phyloP scores from a whole-genome alignment of 768 basidiomycete species.

The Amanita polypyramis region DNA sequence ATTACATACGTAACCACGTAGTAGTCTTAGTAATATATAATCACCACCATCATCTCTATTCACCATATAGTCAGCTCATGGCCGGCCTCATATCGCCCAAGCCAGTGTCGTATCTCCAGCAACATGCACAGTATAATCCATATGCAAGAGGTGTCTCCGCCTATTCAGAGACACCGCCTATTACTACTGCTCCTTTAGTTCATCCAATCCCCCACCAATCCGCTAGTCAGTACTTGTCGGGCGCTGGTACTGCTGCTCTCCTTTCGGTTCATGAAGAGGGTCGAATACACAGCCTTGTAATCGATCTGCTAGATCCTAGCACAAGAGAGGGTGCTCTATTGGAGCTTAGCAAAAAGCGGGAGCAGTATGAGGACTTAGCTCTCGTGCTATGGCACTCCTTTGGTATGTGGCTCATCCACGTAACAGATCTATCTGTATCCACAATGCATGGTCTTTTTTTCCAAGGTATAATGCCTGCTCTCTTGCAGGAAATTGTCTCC shows the following conservation, averaged over 20 bases:
- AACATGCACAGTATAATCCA: slow-evolving; percentile 42
- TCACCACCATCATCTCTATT: no score
- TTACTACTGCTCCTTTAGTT: slow-evolving; percentile 39
- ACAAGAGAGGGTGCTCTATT: slow-evolving; percentile 86
- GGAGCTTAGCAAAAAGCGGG: slow-evolving; percentile 96
- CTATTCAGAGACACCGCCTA: slow-evolving; percentile 58
- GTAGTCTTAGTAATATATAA: no score
- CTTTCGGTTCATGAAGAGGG: slow-evolving; percentile 39
- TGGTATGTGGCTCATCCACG: slow-evolving; percentile 36
- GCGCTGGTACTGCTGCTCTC: slow-evolving; percentile 15
- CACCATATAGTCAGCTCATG: slow-evolving; percentile 30
- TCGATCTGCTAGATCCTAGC: slow-evolving; percentile 73
- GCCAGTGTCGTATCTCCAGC: slow-evolving; percentile 56
- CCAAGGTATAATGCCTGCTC: slow-evolving; percentile 92
- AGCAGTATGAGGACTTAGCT: slow-evolving; percentile 97
- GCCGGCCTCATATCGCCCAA: slow-evolving; percentile 55
- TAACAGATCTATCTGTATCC: slow-evolving; percentile 7
- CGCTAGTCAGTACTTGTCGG: slow-evolving; percentile 28
- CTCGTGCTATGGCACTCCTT: slow-evolving; percentile 98
- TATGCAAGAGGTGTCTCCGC: slow-evolving; percentile 44
- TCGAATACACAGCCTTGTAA: slow-evolving; percentile 87
- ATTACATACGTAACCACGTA: no score
- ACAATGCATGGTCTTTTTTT: not conserved
- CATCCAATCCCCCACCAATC: slow-evolving; percentile 48
- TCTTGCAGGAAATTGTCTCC: slow-evolving; percentile 95